Conservation (phyloP, 2,329 filamentous ascomycete species). For the Trichoderma endophyticum region DNA sequence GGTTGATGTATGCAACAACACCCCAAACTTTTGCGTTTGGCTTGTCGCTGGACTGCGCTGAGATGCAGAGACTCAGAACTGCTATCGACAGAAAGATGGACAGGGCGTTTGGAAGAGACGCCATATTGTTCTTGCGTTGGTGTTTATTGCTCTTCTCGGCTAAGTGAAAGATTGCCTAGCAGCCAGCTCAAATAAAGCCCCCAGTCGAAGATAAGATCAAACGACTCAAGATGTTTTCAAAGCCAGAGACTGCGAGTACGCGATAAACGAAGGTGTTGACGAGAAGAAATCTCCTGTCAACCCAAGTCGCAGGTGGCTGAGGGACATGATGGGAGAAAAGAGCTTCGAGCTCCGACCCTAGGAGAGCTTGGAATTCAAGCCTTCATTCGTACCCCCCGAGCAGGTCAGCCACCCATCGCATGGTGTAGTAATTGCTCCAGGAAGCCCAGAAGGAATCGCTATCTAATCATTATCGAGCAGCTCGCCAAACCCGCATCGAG, state of each 20-base stretch:
- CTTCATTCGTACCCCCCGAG: neutral
- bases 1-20: constrained; percentile 46
- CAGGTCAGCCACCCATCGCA: constrained; percentile 14
- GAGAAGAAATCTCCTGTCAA: neutral
- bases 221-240: neutral
- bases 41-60: constrained; percentile 32
- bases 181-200: neutral
- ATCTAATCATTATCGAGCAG: neutral
- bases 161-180: neutral
- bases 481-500: neutral
- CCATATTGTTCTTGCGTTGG: neutral
- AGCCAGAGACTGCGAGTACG: neutral
- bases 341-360: neutral
- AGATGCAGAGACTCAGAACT: constrained; percentile 24
- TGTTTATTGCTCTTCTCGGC: neutral
- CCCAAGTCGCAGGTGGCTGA: neutral
- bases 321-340: neutral
- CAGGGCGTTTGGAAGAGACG: neutral
- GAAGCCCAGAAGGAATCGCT: neutral
- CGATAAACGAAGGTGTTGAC: neutral
- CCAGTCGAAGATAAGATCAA: neutral
- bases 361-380: constrained; percentile 1
- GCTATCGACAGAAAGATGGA: neutral
- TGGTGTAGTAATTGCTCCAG: constrained; percentile 1
- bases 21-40: constrained; percentile 46